Percentiles rank a stretch among this genome's conserved stretches.
phyloP scores from a whole-genome alignment of 192 early-diverging fungal species.

The Entrophospora sp. region DNA sequence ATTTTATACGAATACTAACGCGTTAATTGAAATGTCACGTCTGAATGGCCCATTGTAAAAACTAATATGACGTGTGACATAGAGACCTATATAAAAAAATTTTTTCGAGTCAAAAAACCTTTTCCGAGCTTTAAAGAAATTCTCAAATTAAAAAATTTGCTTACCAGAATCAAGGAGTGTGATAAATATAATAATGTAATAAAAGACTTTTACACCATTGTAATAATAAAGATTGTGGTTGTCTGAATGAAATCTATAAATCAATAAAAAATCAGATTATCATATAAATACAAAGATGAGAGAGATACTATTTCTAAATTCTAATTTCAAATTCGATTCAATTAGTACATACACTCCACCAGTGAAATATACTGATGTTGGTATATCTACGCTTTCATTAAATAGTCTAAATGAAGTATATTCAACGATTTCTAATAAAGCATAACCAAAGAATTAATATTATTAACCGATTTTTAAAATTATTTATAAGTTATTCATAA shows the following conservation, averaged over 20 bases:
- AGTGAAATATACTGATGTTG: background rate
- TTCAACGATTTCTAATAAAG: constrained; percentile 1
- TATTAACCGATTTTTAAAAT: too few relatives aligned
- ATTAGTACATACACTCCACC: background rate
- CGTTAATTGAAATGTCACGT: background rate
- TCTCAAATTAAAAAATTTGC: background rate
- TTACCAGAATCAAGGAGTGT: background rate
- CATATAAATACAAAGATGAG: background rate
- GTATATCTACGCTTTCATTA: background rate
- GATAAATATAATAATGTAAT: background rate
- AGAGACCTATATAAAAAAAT: too few relatives aligned
- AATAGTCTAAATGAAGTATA: background rate
- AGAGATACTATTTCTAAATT: background rate
- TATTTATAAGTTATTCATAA: too few relatives aligned
- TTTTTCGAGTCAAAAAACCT: too few relatives aligned
- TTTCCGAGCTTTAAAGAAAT: too few relatives aligned
- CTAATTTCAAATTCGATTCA: too few relatives aligned
- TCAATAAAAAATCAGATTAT: background rate
- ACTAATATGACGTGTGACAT: too few relatives aligned
- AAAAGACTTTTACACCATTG: background rate
- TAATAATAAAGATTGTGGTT: background rate
- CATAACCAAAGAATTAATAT: too few relatives aligned
- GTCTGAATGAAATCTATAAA: background rate
- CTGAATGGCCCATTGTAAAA: background rate
- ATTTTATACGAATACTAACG: too few relatives aligned